Percentiles rank a stretch among this genome's conserved stretches.
Evolutionary conservation across 805 yeast genomes (phyloP).

Genomic region (Metschnikowia henanensis): DNA sequence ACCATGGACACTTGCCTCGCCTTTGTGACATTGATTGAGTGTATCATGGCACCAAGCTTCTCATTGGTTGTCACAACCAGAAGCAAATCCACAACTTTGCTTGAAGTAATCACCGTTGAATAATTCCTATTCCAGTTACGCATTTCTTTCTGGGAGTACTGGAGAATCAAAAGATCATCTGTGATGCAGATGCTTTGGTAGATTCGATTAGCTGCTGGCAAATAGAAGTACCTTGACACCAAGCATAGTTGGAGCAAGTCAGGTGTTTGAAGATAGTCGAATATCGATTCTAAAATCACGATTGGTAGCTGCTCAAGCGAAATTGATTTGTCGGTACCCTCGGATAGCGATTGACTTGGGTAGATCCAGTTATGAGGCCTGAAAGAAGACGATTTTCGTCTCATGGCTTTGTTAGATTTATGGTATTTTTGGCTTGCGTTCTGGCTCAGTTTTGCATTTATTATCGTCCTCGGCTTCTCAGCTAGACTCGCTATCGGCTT

Average conservation of each 20-base stretch:
- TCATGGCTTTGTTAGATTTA: neutral
- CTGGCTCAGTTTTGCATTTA: neutral
- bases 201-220: constrained; percentile 26
- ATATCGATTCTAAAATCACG: constrained; percentile 19
- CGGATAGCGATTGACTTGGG: neutral
- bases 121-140: constrained; percentile 21
- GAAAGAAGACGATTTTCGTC: constrained; percentile 13
- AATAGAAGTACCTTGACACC: constrained; percentile 23
- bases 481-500: neutral
- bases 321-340: neutral
- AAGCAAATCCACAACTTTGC: constrained; percentile 13
- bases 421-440: neutral
- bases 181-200: constrained; percentile 24
- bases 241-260: constrained; percentile 25
- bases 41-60: constrained; percentile 17
- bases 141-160: constrained; percentile 12
- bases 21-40: constrained; percentile 5
- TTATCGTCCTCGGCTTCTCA: no score
- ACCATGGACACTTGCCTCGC: neutral
- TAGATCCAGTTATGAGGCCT: constrained; percentile 14
- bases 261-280: constrained; percentile 19
- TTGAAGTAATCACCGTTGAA: constrained; percentile 16
- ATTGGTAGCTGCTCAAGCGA: constrained; percentile 25
- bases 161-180: constrained; percentile 11
- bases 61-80: constrained; percentile 12